Evolutionary conservation across 192 early-diverging fungal genomes (phyloP), one percentile per base, ranked within the genome.

Genomic region (Backusella macrospora): DNA sequence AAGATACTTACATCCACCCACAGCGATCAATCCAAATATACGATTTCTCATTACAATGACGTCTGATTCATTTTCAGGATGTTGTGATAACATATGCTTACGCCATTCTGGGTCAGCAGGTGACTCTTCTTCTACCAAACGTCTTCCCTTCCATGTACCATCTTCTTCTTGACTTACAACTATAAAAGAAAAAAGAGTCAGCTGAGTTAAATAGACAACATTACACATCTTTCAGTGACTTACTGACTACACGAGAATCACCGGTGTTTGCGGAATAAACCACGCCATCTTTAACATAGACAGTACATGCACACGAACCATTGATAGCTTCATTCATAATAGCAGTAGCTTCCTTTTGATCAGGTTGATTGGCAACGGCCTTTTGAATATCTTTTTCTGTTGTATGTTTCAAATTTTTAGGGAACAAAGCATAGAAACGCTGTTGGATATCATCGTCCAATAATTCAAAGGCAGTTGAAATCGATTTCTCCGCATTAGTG

Each of bases 141-240:
- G 86, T 2, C 80, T 64, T 13, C 45, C 67, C 12, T 89, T 79
- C 29, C 91, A 89, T 15, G 86, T 82, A 15, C 80, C 65, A 47
- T 91, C 82, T 76, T 93, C 92, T 3, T 86, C 90, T 6, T 94
- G 93, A 76, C 94, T 92, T 59, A 93, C 93, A 18, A 78, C 75
- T 62, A 81, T 43, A 9, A 43, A 18, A 70, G 2, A 34, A 94
- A 38, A 29, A 89, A 84, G 68, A 78, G 29, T 79, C 29, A 84
- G 45, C 76, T 92, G 29, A 7, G 15, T 37, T 9, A 44, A 73
- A 5, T 34, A 73, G 1, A 65, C 21, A 65, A 26, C 90, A 16
- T 59, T 73, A 21, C n/a, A 62, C 9, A 40, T 18, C 8, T 8
- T 65, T 13, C 16, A 40, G 21, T 26, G 12, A 66, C 76, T 81